These are phyloP conservation scores for Uronychia setigera DNA, from an alignment of 73 alveolate genomes.

Conservation along the genomic window DNA sequence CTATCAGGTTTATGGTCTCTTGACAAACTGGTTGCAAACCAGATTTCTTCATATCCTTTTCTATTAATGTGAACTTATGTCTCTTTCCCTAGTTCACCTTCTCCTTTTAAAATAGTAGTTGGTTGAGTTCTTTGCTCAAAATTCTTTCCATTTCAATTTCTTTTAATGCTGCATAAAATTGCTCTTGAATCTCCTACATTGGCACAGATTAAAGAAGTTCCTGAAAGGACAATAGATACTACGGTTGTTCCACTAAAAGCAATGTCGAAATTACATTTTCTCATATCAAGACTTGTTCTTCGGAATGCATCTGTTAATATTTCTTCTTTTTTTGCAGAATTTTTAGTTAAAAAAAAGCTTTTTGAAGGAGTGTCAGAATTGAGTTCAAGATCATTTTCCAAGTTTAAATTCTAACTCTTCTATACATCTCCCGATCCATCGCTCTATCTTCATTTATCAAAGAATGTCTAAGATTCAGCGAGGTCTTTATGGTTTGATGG, in stretches of 20 bases:
- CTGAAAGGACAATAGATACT: constrained; percentile 67
- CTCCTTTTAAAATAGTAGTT: background rate
- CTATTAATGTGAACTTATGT: constrained; percentile 4
- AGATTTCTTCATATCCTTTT: constrained; percentile 9
- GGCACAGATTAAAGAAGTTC: constrained; percentile 65
- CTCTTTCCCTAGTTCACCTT: constrained; percentile 13
- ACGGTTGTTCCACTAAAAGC: constrained; percentile 70
- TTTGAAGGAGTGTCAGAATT: background rate
- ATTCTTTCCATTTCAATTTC: constrained; percentile 7
- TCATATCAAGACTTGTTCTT: constrained; percentile 29
- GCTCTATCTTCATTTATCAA: background rate
- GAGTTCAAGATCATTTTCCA: background rate
- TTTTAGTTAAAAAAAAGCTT: background rate
- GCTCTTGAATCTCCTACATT: constrained; percentile 84
- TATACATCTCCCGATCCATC: background rate
- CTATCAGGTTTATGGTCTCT: constrained; percentile 78
- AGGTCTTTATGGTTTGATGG: background rate
- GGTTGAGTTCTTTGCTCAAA: background rate
- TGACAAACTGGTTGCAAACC: constrained; percentile 71
- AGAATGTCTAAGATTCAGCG: background rate
- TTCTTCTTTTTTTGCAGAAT: constrained; percentile 8
- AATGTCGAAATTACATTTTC: constrained; percentile 38
- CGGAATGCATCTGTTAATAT: constrained; percentile 20
- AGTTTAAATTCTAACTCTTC: background rate
- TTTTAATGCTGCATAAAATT: constrained; percentile 40